These are phyloP conservation scores for Huiozyma naganishii DNA, from an alignment of 805 yeast genomes.

Conservation along the genomic window DNA sequence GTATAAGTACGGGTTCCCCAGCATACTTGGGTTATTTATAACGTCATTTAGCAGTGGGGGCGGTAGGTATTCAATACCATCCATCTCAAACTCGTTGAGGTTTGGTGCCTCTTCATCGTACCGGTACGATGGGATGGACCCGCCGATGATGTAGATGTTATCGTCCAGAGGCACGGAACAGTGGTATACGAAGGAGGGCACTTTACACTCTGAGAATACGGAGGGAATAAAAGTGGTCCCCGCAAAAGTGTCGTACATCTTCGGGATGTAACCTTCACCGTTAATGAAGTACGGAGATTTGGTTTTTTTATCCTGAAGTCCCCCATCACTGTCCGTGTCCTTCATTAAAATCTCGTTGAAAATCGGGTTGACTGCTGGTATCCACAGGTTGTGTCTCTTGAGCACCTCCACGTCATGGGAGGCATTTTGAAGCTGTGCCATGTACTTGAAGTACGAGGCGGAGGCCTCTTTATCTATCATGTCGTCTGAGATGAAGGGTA, in stretches of 20 bases:
- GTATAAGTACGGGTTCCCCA: conserved; percentile 30
- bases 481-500: neutral
- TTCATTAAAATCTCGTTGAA: no score
- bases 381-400: conserved; percentile 1
- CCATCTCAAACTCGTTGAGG: conserved; percentile 28
- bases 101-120: conserved; percentile 22
- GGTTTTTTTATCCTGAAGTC: conserved; percentile 1
- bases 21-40: conserved; percentile 33
- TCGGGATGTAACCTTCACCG: conserved; percentile 9
- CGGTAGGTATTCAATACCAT: conserved; percentile 34
- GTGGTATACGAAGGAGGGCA: conserved; percentile 37
- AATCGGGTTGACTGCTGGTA: neutral
- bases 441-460: conserved; percentile 1
- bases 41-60: conserved; percentile 35
- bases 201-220: conserved; percentile 28
- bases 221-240: conserved; percentile 19
- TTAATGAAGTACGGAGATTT: conserved; percentile 6
- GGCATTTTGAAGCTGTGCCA: neutral
- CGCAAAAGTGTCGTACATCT: conserved; percentile 12
- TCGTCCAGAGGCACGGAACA: conserved; percentile 30
- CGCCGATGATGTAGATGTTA: conserved; percentile 36
- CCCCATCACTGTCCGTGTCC: neutral
- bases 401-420: neutral
- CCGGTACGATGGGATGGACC: conserved; percentile 26
- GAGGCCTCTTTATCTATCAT: neutral